Percentiles rank a stretch among this genome's conserved stretches.
These are phyloP conservation scores for Hypericum androsaemum DNA, from an alignment of 345 rosid genomes.

Conservation along the genomic window DNA sequence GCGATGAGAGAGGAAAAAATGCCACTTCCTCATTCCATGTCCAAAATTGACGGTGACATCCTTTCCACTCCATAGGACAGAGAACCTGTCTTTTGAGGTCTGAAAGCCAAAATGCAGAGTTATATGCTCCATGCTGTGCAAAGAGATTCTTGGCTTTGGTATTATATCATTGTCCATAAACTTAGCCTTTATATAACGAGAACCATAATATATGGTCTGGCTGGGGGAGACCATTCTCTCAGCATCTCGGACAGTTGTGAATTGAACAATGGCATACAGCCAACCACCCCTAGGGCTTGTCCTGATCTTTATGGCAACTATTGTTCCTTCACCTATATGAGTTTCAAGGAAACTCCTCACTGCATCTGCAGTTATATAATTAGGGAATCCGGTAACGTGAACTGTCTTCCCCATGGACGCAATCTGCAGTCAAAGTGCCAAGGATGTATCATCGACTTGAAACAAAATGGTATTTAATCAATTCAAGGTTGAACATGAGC, in stretches of 20 bases:
- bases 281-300: constrained; percentile 24
- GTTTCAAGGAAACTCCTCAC: constrained; percentile 38
- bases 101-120: constrained; percentile 65
- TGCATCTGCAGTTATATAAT: constrained; percentile 17
- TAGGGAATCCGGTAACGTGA: constrained; percentile 42
- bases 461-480: no score
- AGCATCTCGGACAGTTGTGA: constrained; percentile 28
- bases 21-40: constrained; percentile 34
- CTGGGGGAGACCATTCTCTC: constrained; percentile 16
- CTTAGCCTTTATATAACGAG: constrained; percentile 36
- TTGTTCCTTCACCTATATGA: constrained; percentile 29
- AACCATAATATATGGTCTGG: constrained; percentile 21
- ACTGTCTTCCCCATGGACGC: constrained; percentile 53
- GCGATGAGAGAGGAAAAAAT: constrained; percentile 32
- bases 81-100: constrained; percentile 31
- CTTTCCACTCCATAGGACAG: constrained; percentile 31
- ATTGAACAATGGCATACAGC: constrained; percentile 53
- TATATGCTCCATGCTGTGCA: constrained; percentile 25
- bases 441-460: no score
- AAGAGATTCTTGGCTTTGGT: constrained; percentile 42
- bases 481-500: no score
- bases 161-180: constrained; percentile 39
- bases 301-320: constrained; percentile 43
- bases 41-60: constrained; percentile 49
- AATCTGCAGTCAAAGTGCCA: no score